Percentiles rank a stretch among this genome's conserved stretches.
phyloP scores from a whole-genome alignment of 2,329 filamentous ascomycete species.

The Calycina herbarum region DNA sequence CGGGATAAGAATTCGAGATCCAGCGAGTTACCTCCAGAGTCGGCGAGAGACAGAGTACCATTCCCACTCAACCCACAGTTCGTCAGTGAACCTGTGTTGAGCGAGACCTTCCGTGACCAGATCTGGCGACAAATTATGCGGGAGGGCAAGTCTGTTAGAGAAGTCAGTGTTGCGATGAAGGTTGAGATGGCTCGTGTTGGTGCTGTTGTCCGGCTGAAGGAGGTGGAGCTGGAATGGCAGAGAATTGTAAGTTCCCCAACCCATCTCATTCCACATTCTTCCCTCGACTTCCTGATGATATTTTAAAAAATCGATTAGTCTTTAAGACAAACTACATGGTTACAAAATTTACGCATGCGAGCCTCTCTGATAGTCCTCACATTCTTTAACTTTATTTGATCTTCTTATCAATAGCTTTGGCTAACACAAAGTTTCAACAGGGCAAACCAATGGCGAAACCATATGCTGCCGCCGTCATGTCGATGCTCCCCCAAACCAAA shows the following conservation, averaged over 20 bases:
- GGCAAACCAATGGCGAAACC: slow-evolving; percentile 73
- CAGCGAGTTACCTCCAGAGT: slow-evolving; percentile 25
- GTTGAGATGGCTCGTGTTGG: slow-evolving; percentile 70
- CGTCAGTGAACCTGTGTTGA: slow-evolving; percentile 60
- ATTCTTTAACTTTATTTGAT: not conserved
- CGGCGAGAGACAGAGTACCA: slow-evolving; percentile 41
- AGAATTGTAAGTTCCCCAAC: slow-evolving; percentile 55
- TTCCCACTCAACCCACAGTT: slow-evolving; percentile 65
- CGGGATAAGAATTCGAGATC: not conserved
- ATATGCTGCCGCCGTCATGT: slow-evolving; percentile 73
- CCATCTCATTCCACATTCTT: slow-evolving; percentile 27
- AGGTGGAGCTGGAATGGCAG: slow-evolving; percentile 66
- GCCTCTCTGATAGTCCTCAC: slow-evolving; percentile 63
- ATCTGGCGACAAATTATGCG: slow-evolving; percentile 60
- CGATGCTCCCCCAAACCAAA: slow-evolving; percentile 76
- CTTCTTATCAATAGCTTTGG: slow-evolving; percentile 15
- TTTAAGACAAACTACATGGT: slow-evolving; percentile 94
- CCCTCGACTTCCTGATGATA: slow-evolving; percentile 59
- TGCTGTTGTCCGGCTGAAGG: slow-evolving; percentile 68
- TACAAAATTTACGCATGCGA: slow-evolving; percentile 75
- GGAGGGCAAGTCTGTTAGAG: slow-evolving; percentile 56
- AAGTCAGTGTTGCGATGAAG: slow-evolving; percentile 62
- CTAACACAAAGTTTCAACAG: slow-evolving; percentile 46
- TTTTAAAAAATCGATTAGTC: slow-evolving; percentile 93
- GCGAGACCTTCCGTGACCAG: slow-evolving; percentile 62